Percentiles rank a stretch among this genome's conserved stretches.
phyloP scores from a whole-genome alignment of 1,284 basidiomycete species.

The Sanguinoderma infundibulare region DNA sequence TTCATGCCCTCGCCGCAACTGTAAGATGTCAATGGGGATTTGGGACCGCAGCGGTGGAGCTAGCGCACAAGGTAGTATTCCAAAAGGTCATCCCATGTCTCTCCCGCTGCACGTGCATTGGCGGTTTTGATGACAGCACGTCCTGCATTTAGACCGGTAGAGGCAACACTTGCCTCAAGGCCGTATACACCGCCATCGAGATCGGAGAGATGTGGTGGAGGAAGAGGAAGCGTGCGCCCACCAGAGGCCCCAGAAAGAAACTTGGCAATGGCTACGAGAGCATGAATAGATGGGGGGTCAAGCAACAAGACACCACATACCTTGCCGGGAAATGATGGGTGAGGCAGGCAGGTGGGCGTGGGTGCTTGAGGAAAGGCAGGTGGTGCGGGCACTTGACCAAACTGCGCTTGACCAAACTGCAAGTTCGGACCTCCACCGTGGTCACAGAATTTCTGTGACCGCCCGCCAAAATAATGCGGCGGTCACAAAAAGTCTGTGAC shows the following conservation, averaged over 20 bases:
- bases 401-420: too few relatives aligned
- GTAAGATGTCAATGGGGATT: not conserved
- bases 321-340: too few relatives aligned
- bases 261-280: slow-evolving; percentile 61
- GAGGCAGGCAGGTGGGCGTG: too few relatives aligned
- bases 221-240: slow-evolving; percentile 85
- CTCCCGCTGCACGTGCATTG: slow-evolving; percentile 79
- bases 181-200: slow-evolving; percentile 92
- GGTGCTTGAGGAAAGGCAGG: too few relatives aligned
- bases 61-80: slow-evolving; percentile 83
- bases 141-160: slow-evolving; percentile 75
- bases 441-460: too few relatives aligned
- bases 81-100: slow-evolving; percentile 90
- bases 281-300: slow-evolving; percentile 2
- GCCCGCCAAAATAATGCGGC: too few relatives aligned
- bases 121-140: slow-evolving; percentile 86
- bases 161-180: slow-evolving; percentile 89
- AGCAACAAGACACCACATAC: slow-evolving; percentile 43
- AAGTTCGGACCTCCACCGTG: too few relatives aligned
- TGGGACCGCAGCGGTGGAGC: too few relatives aligned
- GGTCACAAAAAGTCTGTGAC: too few relatives aligned
- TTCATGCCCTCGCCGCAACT: slow-evolving; percentile 96
- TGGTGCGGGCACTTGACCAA: too few relatives aligned
- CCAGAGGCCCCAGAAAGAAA: slow-evolving; percentile 91
- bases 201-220: slow-evolving; percentile 87